phyloP scores from a whole-genome alignment of 2,329 filamentous ascomycete species.

The Cytospora paraplurivora region DNA sequence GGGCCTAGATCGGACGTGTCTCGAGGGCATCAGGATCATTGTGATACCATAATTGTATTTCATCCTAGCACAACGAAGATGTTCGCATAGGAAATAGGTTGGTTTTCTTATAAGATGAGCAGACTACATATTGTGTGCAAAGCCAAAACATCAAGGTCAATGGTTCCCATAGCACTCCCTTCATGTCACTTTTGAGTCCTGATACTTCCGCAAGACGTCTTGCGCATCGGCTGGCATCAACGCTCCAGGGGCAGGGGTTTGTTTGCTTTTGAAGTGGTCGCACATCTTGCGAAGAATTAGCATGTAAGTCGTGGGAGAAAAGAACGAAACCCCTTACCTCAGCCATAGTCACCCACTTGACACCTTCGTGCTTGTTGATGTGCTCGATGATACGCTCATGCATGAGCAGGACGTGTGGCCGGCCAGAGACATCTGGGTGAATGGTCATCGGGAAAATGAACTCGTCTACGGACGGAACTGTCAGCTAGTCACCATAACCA shows the following conservation, averaged over 20 bases:
- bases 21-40: no score
- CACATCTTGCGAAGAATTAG: constrained; percentile 18
- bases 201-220: constrained; percentile 26
- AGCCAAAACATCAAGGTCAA: no score
- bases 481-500: neutral
- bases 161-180: neutral
- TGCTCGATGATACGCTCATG: constrained; percentile 56
- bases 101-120: no score
- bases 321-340: constrained; percentile 11
- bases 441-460: constrained; percentile 78
- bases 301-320: no score
- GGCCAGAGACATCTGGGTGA: constrained; percentile 71
- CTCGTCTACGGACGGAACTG: constrained; percentile 46
- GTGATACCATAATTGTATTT: no score
- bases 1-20: no score
- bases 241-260: constrained; percentile 21
- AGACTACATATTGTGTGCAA: no score
- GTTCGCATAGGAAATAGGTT: no score
- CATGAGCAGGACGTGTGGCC: constrained; percentile 73
- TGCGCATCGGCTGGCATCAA: constrained; percentile 25
- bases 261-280: constrained; percentile 29
- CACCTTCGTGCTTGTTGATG: constrained; percentile 29
- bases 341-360: constrained; percentile 28
- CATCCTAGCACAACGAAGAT: no score
- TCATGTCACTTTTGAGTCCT: neutral